Evolutionary conservation across 2,329 filamentous ascomycete genomes (phyloP), one percentile per base, ranked within the genome.

Genomic region (Neonectria neomacrospora): DNA sequence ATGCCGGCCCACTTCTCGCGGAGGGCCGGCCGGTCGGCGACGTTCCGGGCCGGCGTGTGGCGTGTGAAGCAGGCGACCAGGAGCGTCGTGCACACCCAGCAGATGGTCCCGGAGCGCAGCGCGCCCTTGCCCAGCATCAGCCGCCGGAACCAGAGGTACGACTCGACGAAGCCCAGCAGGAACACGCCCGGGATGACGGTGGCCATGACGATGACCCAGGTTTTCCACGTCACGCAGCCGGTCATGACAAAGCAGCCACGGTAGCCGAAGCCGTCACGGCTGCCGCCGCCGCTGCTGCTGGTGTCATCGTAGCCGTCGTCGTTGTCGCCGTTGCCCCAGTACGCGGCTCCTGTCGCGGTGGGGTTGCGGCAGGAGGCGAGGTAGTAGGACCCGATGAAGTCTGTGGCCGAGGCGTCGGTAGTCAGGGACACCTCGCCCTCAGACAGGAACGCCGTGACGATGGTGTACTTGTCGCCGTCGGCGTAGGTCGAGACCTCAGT

Each of bases 61-160:
- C 68, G 57, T 5, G 59, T 67, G 44, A 70, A 61, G 44, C 65
- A 67, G 20, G 68, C 65, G 28, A 22, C 34, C 58, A 54, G 68
- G 52, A 55, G 68, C 55, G 53, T 61, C 7, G 76, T 20, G 37
- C 71, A 23, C 28, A 73, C 72, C 75, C 76, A 78, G 63, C 58
- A 71, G 22, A 75, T 30, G 22, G 75, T 77, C 22, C 74, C 74
- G 16, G 76, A 66, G 16, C 74, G 69, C 14, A 76, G 64, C 8
- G 75, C 64, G 47, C 54, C 54, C 61, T 71, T 69, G 28, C 76
- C 75, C 5, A 67, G 61, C 74, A 77, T 77, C 54, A 77, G 57
- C 20, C 72, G 63, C n/a, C 68, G 66, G 65, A 75, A 77, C 75
- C 76, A 77, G 48, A 73, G 63, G 62, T 67, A 77, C 22, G 71